Base-by-base conservation (phyloP, 2,329 filamentous ascomycete species). In the Cladophialophora exuberans region DNA sequence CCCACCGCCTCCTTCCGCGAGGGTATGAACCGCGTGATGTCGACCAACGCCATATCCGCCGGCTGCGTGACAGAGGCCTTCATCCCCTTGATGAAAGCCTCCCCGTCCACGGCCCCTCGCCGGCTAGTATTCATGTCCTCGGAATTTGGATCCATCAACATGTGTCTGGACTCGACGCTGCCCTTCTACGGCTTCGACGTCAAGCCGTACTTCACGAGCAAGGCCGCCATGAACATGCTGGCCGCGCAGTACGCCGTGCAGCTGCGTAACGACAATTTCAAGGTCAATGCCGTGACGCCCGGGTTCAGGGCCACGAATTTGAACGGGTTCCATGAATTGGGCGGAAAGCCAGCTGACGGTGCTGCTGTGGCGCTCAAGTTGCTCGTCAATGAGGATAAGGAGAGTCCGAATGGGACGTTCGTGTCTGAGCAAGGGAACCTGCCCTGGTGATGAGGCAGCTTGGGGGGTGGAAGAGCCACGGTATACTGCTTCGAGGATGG, bases 11-110 rank as follows among this genome's bases (percentile, higher is more conserved):
- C 20, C n/a, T 23, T 59, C 38, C 35, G 17, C 26, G 26, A 53
- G 47, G 30, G 50, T 51, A 6, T 39, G 47, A n/a, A 47, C 52
- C 35, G 59, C 58, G 52, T 65, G 52, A 47, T 63, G 50, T 7
- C 57, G 53, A 35, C 59, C 54, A 54, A 49, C 44, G 30, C 44
- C 46, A 49, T 36, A 25, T 20, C 17, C 35, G 38, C 38, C 9
- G 55, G 30, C 2, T 23, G 31, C 11, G 41, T 47, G 6, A 55
- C 51, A 13, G 51, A 58, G 11, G 51, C 36, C n/a, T 54, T 58
- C 36, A 10, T 54, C 9, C 55, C 50, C n/a, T 31, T 58, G 25
- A 25, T 55, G 43, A 39, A 54, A 45, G 56, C 55, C 25, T 23
- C 52, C n/a, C n/a, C n/a, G n/a, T n/a, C n/a, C n/a, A n/a, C n/a